Percentiles rank a stretch among this genome's conserved stretches.
Evolutionary conservation across 2,329 filamentous ascomycete genomes (phyloP).

Genomic region (Grosmannia huntii): DNA sequence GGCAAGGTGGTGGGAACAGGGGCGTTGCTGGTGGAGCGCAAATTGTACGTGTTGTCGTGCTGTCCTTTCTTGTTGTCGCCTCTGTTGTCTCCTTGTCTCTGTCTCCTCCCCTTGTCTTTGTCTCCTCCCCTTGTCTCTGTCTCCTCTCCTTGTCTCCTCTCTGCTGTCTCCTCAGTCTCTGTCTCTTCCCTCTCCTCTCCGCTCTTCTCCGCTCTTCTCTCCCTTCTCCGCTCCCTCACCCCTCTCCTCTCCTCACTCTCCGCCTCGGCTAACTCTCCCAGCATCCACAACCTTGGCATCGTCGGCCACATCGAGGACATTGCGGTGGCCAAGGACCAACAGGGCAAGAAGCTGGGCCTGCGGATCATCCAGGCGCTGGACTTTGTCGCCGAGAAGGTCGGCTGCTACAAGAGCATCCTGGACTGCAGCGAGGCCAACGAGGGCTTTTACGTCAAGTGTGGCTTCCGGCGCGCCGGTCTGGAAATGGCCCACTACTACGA

Average conservation of each 20-base stretch:
- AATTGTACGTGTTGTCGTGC: constrained; percentile 54
- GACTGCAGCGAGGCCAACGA: constrained; percentile 95
- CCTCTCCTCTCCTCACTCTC: not conserved
- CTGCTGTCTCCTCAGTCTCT: too few relatives aligned
- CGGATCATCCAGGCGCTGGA: constrained; percentile 90
- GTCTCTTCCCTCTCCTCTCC: not conserved
- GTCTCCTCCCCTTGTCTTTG: too few relatives aligned
- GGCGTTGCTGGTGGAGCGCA: constrained; percentile 80
- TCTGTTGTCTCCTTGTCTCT: not conserved
- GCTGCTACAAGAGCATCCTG: constrained; percentile 94
- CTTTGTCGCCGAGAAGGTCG: constrained; percentile 72
- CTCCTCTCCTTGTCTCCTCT: not conserved
- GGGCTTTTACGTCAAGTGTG: constrained; percentile 97
- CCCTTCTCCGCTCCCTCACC: too few relatives aligned
- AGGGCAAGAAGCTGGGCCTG: constrained; percentile 91
- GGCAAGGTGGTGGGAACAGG: constrained; percentile 76
- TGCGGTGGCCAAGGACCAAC: constrained; percentile 85
- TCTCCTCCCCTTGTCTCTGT: too few relatives aligned
- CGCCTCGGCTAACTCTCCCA: constrained; percentile 17
- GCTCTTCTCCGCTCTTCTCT: too few relatives aligned
- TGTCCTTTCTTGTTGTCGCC: not conserved
- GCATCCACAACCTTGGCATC: constrained; percentile 66
- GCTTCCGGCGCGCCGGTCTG: constrained; percentile 79
- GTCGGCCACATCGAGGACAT: constrained; percentile 98
- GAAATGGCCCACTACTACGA: constrained; percentile 98